A percentile compares a stretch with the other conserved stretches of the same genome.
Evolutionary conservation across 768 basidiomycete species (phyloP).

Genomic region (Pulveroboletus sp.): DNA sequence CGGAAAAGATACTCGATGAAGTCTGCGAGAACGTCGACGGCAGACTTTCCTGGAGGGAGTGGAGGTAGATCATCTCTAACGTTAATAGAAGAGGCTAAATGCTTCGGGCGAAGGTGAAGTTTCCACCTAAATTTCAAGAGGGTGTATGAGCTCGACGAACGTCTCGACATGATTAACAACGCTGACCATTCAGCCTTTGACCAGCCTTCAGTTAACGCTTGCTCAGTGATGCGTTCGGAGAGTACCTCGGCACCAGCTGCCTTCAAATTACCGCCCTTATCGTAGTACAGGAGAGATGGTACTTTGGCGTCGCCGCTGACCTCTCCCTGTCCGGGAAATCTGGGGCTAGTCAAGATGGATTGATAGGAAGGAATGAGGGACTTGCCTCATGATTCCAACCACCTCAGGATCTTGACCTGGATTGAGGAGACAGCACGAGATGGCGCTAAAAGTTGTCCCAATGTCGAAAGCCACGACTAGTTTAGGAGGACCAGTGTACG

Average conservation of each 20-base stretch:
- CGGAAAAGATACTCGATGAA: not conserved
- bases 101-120: no score
- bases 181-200: constrained; percentile 17
- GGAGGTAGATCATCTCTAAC: no score
- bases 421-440: not conserved
- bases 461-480: no score
- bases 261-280: constrained; percentile 28
- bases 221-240: constrained; percentile 26
- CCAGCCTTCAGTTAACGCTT: constrained; percentile 30
- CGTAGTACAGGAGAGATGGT: constrained; percentile 12
- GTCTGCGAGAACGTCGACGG: not conserved
- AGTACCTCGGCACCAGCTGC: constrained; percentile 40
- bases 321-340: constrained; percentile 36
- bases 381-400: constrained; percentile 8
- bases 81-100: no score
- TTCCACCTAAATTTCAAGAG: no score
- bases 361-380: not conserved
- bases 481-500: not conserved
- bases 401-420: constrained; percentile 9
- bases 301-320: constrained; percentile 40
- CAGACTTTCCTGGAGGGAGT: no score
- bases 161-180: not conserved
- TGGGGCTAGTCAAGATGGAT: constrained; percentile 12
- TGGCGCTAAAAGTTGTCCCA: no score
- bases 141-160: not conserved